These are phyloP conservation scores for Gossypium turneri DNA, from an alignment of 345 rosid genomes.

Conservation along the genomic window DNA sequence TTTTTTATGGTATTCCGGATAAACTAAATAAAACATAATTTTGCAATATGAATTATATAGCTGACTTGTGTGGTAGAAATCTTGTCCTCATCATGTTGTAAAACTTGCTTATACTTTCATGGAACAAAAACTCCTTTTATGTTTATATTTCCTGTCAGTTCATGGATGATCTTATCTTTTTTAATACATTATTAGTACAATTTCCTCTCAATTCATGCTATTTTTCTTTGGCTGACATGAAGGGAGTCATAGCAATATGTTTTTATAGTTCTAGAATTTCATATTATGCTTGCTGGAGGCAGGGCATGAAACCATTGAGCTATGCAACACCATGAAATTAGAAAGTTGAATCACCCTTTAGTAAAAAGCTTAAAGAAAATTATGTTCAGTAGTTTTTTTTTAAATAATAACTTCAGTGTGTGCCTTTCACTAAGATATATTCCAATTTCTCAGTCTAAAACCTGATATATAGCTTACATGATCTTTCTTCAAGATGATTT, in stretches of 20 bases:
- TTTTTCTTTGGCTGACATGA: background rate
- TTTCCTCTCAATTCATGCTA: background rate
- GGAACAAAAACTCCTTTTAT: background rate
- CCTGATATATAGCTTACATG: background rate
- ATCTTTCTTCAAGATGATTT: constrained; percentile 14
- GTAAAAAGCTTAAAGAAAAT: background rate
- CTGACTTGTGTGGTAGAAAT: background rate
- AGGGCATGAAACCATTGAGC: background rate
- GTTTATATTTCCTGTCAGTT: background rate
- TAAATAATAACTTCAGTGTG: background rate
- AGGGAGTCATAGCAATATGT: constrained; percentile 6
- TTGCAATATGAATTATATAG: constrained; percentile 1
- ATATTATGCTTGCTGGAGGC: background rate
- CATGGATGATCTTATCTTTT: background rate
- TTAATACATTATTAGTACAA: background rate
- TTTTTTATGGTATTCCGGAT: background rate
- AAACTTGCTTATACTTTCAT: background rate
- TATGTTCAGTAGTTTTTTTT: background rate
- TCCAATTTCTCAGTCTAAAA: background rate
- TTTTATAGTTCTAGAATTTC: background rate
- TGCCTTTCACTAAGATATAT: background rate
- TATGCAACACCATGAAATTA: background rate
- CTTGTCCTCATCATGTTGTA: background rate
- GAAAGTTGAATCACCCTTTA: background rate
- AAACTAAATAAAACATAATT: background rate